Percentiles rank a stretch among this genome's conserved stretches.
These are phyloP conservation scores for Iris pallida DNA, from an alignment of 116 monocot genomes.

Conservation along the genomic window DNA sequence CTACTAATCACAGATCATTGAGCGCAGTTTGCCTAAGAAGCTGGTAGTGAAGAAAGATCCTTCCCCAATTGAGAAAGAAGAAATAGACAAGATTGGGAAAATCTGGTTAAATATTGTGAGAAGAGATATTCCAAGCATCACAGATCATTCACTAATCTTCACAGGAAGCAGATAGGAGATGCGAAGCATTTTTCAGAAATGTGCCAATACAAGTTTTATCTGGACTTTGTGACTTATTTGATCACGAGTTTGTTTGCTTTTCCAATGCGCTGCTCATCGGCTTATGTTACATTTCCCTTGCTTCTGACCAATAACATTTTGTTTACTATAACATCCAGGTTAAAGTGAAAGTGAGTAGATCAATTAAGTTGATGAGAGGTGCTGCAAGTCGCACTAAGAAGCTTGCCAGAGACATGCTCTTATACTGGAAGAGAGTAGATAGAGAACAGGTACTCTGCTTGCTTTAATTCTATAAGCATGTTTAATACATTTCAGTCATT, in stretches of 20 bases:
- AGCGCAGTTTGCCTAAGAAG: constrained; percentile 91
- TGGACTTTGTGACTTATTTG: constrained; percentile 1
- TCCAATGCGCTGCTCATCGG: not conserved
- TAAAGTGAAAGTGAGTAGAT: constrained; percentile 79
- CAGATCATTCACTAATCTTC: constrained; percentile 53
- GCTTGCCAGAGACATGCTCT: constrained; percentile 73
- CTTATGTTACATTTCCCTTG: not conserved
- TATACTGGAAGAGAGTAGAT: constrained; percentile 91
- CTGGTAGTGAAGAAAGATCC: constrained; percentile 80
- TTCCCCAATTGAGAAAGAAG: constrained; percentile 74
- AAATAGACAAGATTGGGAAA: constrained; percentile 81
- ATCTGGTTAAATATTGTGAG: constrained; percentile 72
- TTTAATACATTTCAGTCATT: too few relatives aligned
- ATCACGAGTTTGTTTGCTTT: not conserved
- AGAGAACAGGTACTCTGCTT: constrained; percentile 71
- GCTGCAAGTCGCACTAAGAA: constrained; percentile 77
- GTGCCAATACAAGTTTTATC: constrained; percentile 42
- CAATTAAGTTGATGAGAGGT: constrained; percentile 76
- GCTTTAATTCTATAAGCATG: too few relatives aligned
- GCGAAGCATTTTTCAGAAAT: constrained; percentile 78
- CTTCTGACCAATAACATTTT: not conserved
- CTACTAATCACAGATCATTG: constrained; percentile 67
- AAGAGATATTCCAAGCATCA: constrained; percentile 83
- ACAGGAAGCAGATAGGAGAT: constrained; percentile 66
- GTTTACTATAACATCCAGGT: constrained; percentile 39